Evolutionary conservation across 768 basidiomycete species (phyloP), one percentile per base, ranked within the genome.

Genomic region (Dioszegia hungarica): DNA sequence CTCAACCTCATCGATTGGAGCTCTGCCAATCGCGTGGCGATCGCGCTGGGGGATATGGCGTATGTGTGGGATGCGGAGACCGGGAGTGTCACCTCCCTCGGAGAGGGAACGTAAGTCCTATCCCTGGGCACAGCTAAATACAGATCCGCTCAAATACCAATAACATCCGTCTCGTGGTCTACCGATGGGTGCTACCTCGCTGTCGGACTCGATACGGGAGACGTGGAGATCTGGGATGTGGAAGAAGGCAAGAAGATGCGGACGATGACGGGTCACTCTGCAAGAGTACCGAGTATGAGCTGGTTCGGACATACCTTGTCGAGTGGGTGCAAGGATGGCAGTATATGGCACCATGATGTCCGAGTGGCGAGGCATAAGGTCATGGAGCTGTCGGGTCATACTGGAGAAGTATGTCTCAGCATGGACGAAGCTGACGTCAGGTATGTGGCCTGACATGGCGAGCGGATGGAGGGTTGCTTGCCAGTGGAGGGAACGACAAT

Each of bases 271-370:
- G 92, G 92, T 0, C 92, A 93, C 69, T 24, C 38, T 46, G 85
- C 83, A 0, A 87, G 97, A 68, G 80, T 98, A 10, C 89, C 90
- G 0, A 83, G 85, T 2, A 79, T 99, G 29, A 85, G 85, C 9
- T 99, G 95, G 95, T 81, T 88, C 74, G 81, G 85, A 29, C 91
- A 94, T 64, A 80, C 97, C 36, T 79, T 98, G 39, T 87, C 83
- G 27, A 89, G 87, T 0, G 95, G 92, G 0, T 95, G 93, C 66
- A 85, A 85, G 11, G 92, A 95, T 70, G 95, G 95, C 0, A 89
- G 89, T 60, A 95, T 99, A 66, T 89, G 89, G 82, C 91, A 97
- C 75, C 91, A 94, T 66, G 95, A 99, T 71, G 95, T 99, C 1
- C 82, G 95, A 2, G 79, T 94, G 10, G 84, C 86, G 6, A 79